phyloP scores from a whole-genome alignment of 345 rosid species.

The Excoecaria agallocha region DNA sequence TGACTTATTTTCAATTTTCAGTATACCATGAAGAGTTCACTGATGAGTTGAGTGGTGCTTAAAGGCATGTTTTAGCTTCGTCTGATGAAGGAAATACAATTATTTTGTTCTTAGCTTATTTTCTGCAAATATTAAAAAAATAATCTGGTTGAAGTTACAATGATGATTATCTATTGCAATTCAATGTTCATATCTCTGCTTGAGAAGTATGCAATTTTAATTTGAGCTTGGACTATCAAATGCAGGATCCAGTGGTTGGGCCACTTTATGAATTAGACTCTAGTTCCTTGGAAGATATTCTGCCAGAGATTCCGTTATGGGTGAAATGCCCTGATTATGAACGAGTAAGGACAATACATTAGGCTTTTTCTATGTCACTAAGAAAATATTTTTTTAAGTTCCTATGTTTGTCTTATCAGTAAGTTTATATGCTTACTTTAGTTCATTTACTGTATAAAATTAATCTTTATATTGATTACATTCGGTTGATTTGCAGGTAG shows the following conservation, averaged over 20 bases:
- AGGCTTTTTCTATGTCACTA: background rate
- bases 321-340: slow-evolving; percentile 74
- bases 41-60: too few relatives aligned
- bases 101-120: background rate
- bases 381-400: background rate
- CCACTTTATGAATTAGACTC: slow-evolving; percentile 47
- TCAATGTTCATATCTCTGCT: background rate
- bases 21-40: background rate
- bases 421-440: background rate
- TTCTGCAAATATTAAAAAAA: background rate
- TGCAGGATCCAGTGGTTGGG: slow-evolving; percentile 57
- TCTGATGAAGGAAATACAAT: background rate
- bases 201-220: background rate
- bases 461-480: background rate
- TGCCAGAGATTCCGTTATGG: slow-evolving; percentile 72
- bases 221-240: background rate
- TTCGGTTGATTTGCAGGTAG: slow-evolving; percentile 43
- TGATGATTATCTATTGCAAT: background rate
- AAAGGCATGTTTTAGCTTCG: background rate
- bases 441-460: background rate
- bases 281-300: slow-evolving; percentile 45
- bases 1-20: too few relatives aligned
- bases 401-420: background rate
- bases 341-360: slow-evolving; percentile 38
- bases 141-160: background rate